A percentile compares a stretch with the other conserved stretches of the same genome.
Conservation (phyloP, 106 monocot species). For the Iris macrosiphon region DNA sequence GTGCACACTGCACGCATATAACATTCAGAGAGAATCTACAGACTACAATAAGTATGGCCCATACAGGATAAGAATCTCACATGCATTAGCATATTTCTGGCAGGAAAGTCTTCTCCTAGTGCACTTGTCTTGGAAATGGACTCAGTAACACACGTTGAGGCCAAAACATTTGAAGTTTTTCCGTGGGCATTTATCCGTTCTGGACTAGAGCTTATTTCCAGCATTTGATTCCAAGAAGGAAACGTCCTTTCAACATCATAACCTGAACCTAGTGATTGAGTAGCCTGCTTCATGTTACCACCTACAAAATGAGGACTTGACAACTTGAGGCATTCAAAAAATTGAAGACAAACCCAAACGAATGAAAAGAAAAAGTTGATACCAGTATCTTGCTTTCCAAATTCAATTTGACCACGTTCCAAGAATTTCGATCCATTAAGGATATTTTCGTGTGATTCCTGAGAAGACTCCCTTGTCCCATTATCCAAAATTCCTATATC, state of each 20-base stretch:
- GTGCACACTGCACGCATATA: too few relatives aligned
- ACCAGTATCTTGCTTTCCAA: constrained; percentile 7
- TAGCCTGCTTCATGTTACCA: constrained; percentile 9
- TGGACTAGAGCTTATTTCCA: constrained; percentile 18
- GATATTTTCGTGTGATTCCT: neutral
- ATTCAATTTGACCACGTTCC: constrained; percentile 4
- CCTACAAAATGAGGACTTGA: neutral
- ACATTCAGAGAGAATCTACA: too few relatives aligned
- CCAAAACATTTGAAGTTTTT: constrained; percentile 9
- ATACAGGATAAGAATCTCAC: too few relatives aligned
- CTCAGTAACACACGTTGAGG: neutral
- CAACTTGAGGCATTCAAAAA: neutral
- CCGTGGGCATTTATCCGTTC: constrained; percentile 1
- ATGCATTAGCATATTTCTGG: neutral
- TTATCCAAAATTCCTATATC: constrained; percentile 2
- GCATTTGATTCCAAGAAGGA: constrained; percentile 37
- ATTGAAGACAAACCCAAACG: neutral
- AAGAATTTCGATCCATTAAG: constrained; percentile 1
- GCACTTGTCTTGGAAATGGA: neutral
- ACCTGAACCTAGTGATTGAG: neutral
- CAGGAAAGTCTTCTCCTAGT: neutral
- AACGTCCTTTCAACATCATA: constrained; percentile 9
- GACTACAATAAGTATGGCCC: too few relatives aligned
- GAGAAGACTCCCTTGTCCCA: neutral
- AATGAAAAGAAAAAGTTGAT: neutral